A percentile compares a stretch with the other conserved stretches of the same genome.
Evolutionary conservation across 2,329 filamentous ascomycete genomes (phyloP).

Genomic region (Leptosphaerulina australis): DNA sequence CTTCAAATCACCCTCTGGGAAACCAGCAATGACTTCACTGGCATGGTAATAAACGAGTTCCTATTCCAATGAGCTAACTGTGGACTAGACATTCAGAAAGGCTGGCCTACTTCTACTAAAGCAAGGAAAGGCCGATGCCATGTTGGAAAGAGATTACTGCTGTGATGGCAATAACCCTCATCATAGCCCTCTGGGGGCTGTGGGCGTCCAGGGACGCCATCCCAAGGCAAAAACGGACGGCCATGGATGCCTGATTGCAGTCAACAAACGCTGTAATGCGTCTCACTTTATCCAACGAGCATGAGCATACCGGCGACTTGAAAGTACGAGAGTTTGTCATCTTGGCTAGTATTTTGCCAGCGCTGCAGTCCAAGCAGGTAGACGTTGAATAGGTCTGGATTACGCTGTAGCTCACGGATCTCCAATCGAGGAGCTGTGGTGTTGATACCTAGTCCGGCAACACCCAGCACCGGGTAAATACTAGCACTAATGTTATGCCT

Average conservation of each 20-base stretch:
- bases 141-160: constrained; percentile 74
- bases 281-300: background rate
- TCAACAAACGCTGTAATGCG: constrained; percentile 1
- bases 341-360: constrained; percentile 71
- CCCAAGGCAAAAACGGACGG: constrained; percentile 67
- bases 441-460: constrained; percentile 23
- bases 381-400: constrained; percentile 70
- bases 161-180: constrained; percentile 77
- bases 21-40: constrained; percentile 46
- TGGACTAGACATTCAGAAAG: background rate
- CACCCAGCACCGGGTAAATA: constrained; percentile 30
- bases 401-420: constrained; percentile 68
- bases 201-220: constrained; percentile 53
- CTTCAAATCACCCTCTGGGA: constrained; percentile 46
- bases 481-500: background rate
- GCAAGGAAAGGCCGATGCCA: constrained; percentile 84
- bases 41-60: constrained; percentile 51
- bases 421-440: constrained; percentile 62
- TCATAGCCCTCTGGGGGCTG: constrained; percentile 53
- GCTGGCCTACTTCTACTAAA: constrained; percentile 58
- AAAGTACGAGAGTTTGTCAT: constrained; percentile 72
- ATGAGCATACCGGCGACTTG: constrained; percentile 69
- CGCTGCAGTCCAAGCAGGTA: constrained; percentile 74
- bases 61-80: constrained; percentile 27
- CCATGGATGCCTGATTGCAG: constrained; percentile 73